Conservation (phyloP, 495 filamentous ascomycete genomes). For the Penicillium bovifimosum region DNA sequence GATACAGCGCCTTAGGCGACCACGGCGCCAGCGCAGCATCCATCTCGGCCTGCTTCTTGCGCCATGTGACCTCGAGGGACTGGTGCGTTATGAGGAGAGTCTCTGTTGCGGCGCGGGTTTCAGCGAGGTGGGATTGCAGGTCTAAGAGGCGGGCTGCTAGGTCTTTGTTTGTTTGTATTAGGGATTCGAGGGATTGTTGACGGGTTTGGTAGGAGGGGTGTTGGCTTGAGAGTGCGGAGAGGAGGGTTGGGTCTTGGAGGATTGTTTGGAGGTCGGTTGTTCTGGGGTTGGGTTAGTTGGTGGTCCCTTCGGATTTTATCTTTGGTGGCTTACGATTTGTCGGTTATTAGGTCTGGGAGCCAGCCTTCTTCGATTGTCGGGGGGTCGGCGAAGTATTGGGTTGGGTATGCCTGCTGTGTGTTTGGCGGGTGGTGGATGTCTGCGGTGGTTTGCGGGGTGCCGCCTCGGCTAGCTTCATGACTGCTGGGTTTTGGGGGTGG, state of each 20-base stretch:
- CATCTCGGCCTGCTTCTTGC: slow-evolving; percentile 80
- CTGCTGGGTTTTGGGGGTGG: slow-evolving; percentile 68
- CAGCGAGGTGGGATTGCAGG: slow-evolving; percentile 53
- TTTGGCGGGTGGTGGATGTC: slow-evolving; percentile 18
- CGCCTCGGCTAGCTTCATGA: slow-evolving; percentile 62
- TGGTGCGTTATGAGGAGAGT: slow-evolving; percentile 75
- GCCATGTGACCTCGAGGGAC: slow-evolving; percentile 86
- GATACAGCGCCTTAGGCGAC: slow-evolving; percentile 76
- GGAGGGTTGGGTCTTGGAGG: slow-evolving; percentile 52
- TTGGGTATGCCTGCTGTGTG: slow-evolving; percentile 15
- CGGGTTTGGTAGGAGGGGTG: slow-evolving; percentile 52
- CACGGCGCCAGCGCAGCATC: slow-evolving; percentile 80
- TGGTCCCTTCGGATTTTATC: neutral
- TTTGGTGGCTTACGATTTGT: slow-evolving; percentile 61
- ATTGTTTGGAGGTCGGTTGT: slow-evolving; percentile 60
- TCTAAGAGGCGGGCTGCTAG: slow-evolving; percentile 65
- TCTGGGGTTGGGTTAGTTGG: slow-evolving; percentile 14
- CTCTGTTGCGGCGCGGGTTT: slow-evolving; percentile 63
- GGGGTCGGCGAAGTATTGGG: slow-evolving; percentile 26
- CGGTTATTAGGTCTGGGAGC: slow-evolving; percentile 63
- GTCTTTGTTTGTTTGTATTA: slow-evolving; percentile 55
- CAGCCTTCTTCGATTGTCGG: slow-evolving; percentile 49
- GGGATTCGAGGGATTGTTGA: slow-evolving; percentile 50
- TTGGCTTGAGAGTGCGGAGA: slow-evolving; percentile 58
- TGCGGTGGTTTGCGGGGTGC: slow-evolving; percentile 47